Evolutionary conservation across 2,329 filamentous ascomycete genomes (phyloP).

Genomic region (Eutypa lata): DNA sequence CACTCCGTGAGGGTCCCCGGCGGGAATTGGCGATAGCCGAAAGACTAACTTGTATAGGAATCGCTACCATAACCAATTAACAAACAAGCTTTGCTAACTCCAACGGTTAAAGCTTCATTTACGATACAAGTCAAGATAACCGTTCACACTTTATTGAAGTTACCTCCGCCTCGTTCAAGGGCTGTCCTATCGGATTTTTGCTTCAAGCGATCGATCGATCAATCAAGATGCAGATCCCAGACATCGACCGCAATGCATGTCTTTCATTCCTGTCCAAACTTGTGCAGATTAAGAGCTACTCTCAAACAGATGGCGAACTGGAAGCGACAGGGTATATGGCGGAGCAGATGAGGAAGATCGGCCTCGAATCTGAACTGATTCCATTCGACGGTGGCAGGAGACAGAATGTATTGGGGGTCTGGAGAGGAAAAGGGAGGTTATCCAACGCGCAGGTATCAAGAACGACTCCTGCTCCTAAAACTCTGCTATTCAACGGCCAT

Average conservation of each 20-base stretch:
- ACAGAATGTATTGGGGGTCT: constrained; percentile 21
- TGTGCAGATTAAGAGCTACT: constrained; percentile 26
- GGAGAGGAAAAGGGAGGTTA: constrained; percentile 9
- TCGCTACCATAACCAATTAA: background rate
- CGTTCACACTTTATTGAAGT: no score
- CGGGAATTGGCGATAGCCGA: no score
- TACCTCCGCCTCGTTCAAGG: background rate
- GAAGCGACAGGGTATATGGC: constrained; percentile 20
- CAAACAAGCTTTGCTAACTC: no score
- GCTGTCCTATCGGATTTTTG: background rate
- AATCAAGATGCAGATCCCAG: constrained; percentile 14
- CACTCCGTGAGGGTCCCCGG: no score
- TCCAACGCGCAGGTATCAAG: background rate
- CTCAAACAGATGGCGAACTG: constrained; percentile 24
- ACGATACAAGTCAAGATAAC: no score
- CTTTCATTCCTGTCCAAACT: constrained; percentile 19
- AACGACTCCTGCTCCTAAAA: constrained; percentile 3
- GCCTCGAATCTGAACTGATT: constrained; percentile 19
- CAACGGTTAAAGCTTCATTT: no score
- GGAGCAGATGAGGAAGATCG: constrained; percentile 15
- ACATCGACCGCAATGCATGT: constrained; percentile 21
- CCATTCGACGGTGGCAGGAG: constrained; percentile 18
- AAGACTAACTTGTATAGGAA: background rate
- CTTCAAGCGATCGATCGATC: no score
- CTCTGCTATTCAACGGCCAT: constrained; percentile 26